Evolutionary conservation across 495 filamentous ascomycete species (phyloP).

Genomic region (Aspergillus steynii): DNA sequence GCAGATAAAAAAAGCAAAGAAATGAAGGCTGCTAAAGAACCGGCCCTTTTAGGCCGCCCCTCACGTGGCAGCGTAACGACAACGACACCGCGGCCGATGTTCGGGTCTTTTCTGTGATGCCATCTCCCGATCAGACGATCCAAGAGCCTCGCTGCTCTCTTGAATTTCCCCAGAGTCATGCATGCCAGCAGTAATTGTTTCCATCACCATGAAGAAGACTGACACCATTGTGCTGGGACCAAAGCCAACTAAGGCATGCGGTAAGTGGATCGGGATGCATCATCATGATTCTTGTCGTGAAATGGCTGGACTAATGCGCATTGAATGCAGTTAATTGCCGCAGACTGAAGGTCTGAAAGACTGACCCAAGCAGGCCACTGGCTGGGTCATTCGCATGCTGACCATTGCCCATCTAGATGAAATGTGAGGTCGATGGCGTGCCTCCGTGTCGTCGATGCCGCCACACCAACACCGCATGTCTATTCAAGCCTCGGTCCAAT

Average conservation of each 20-base stretch:
- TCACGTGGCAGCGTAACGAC: background rate
- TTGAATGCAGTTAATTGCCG: conserved; percentile 37
- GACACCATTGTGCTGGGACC: conserved; percentile 25
- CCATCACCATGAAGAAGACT: conserved; percentile 23
- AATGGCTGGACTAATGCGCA: background rate
- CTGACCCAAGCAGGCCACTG: background rate
- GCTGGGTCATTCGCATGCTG: conserved; percentile 1
- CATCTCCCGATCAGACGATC: background rate
- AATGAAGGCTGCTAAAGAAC: too few species aligned
- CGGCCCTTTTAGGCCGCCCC: too few species aligned
- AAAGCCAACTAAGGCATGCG: conserved; percentile 44
- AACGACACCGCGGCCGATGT: background rate
- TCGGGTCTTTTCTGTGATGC: conserved; percentile 1
- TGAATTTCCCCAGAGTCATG: background rate
- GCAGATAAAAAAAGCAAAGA: conserved; percentile 1
- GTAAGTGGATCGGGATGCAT: conserved; percentile 21
- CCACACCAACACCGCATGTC: conserved; percentile 31
- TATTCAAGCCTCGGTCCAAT: conserved; percentile 46
- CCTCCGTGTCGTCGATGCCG: conserved; percentile 40
- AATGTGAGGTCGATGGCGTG: conserved; percentile 40
- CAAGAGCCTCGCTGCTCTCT: background rate
- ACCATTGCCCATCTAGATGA: conserved; percentile 28
- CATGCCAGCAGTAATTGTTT: background rate
- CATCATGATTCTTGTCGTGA: background rate
- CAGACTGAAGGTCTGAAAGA: conserved; percentile 31